phyloP scores from a whole-genome alignment of 2,329 filamentous ascomycete genomes.

The Seiridium cupressi region DNA sequence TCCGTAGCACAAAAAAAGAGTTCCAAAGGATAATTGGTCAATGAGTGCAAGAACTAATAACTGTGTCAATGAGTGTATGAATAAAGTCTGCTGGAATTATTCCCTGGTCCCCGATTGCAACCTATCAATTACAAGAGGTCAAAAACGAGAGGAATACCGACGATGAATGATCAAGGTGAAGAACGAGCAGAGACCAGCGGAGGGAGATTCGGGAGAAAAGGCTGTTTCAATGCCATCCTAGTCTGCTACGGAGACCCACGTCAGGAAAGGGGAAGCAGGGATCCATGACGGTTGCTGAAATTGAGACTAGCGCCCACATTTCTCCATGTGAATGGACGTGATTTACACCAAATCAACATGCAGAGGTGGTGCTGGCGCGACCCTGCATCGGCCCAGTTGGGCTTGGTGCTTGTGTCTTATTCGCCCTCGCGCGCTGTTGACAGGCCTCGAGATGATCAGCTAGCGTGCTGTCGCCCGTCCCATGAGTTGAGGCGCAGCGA shows the following conservation, averaged over 20 bases:
- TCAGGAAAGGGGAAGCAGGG: constrained; percentile 3
- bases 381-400: neutral
- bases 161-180: constrained; percentile 8
- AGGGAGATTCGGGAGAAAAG: neutral
- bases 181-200: neutral
- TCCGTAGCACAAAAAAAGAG: neutral
- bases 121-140: constrained; percentile 4
- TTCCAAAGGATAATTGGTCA: neutral
- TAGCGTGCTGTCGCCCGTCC: neutral
- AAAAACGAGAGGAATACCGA: neutral
- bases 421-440: neutral
- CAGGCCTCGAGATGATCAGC: neutral
- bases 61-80: constrained; percentile 5
- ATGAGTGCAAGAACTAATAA: constrained; percentile 5
- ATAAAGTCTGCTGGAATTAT: neutral
- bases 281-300: neutral
- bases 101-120: neutral
- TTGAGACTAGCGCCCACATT: constrained; percentile 5
- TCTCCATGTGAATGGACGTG: neutral
- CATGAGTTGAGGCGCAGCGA: constrained; percentile 3
- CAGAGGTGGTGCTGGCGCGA: constrained; percentile 3
- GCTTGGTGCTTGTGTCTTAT: neutral
- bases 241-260: neutral
- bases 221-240: neutral
- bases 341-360: neutral